phyloP scores from a whole-genome alignment of 2,329 filamentous ascomycete genomes.

The Cercospora zeae-maydis region DNA sequence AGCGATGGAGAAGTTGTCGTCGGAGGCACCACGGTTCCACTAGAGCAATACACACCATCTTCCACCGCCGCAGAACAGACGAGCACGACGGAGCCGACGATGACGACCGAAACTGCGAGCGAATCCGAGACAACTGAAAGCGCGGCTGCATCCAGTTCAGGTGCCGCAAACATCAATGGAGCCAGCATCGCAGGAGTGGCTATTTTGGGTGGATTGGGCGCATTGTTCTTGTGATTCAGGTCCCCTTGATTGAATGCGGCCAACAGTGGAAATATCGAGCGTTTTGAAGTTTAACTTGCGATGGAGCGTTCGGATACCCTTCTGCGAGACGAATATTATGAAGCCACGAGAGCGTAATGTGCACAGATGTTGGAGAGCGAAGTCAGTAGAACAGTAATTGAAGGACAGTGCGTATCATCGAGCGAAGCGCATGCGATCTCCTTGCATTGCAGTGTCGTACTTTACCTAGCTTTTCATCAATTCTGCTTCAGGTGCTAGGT shows the following conservation, averaged over 20 bases:
- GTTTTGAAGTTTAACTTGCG: background rate
- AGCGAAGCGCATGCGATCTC: background rate
- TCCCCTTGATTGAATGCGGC: background rate
- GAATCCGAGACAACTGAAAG: background rate
- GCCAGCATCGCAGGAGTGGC: slow-evolving; percentile 8
- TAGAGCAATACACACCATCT: slow-evolving; percentile 7
- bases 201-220: slow-evolving; percentile 18
- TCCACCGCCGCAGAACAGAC: slow-evolving; percentile 3
- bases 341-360: slow-evolving; percentile 3
- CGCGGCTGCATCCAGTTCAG: slow-evolving; percentile 7
- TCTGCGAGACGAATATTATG: slow-evolving; percentile 12
- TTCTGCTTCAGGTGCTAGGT: slow-evolving; percentile 20
- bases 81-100: background rate
- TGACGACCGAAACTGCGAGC: background rate
- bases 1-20: slow-evolving; percentile 10
- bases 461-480: slow-evolving; percentile 15
- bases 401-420: background rate
- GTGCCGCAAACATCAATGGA: slow-evolving; percentile 5
- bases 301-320: slow-evolving; percentile 16
- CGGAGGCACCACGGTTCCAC: slow-evolving; percentile 7
- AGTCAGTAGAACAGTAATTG: background rate
- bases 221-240: slow-evolving; percentile 16
- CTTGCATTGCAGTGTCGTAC: slow-evolving; percentile 7
- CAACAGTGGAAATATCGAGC: background rate
- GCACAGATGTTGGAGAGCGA: background rate